Evolutionary conservation across 140 eudicot species (phyloP).

Genomic region (Anethum foeniculum): DNA sequence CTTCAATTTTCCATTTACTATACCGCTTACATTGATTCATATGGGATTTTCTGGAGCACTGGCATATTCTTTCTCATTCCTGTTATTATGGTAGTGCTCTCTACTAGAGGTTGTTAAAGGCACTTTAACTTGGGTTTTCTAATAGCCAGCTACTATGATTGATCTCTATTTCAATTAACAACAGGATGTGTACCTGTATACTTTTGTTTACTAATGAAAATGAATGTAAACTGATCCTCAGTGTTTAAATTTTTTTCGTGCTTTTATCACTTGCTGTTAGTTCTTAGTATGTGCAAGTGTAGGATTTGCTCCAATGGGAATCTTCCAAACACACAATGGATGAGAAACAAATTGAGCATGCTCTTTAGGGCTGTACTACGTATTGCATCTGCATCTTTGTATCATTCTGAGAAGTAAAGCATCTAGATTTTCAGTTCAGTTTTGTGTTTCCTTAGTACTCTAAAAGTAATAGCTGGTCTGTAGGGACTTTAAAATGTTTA

Average conservation of each 20-base stretch:
- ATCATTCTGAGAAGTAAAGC: background rate
- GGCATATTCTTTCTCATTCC: slow-evolving; percentile 50
- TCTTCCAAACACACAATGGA: background rate
- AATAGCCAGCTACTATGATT: background rate
- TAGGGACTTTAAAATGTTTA: background rate
- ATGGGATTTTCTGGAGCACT: slow-evolving; percentile 66
- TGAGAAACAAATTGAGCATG: background rate
- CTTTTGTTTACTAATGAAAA: background rate
- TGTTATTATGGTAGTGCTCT: slow-evolving; percentile 45
- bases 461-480: background rate
- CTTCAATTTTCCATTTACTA: slow-evolving; percentile 51
- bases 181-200: background rate
- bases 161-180: background rate
- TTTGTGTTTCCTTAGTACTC: background rate
- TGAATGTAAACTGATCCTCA: background rate
- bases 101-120: background rate
- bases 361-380: background rate
- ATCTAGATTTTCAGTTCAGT: background rate
- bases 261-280: background rate
- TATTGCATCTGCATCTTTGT: background rate
- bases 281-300: background rate
- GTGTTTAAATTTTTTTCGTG: background rate
- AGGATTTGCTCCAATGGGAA: background rate
- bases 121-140: background rate
- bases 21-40: slow-evolving; percentile 69